phyloP scores from a whole-genome alignment of 2,329 filamentous ascomycete species.

The Alternaria alternata region DNA sequence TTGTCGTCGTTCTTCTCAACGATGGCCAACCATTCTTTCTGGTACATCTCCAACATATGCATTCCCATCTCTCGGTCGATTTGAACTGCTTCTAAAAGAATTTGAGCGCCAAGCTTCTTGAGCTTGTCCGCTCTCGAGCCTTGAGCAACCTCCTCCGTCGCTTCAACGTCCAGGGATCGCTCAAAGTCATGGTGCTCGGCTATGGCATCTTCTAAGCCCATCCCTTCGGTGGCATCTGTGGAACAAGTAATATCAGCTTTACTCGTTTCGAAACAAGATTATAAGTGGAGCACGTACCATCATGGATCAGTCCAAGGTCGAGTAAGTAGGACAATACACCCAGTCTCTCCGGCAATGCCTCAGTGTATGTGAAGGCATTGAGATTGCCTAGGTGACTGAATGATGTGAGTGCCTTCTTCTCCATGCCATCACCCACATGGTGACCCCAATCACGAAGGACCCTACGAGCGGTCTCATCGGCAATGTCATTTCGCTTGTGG shows the following conservation, averaged over 20 bases:
- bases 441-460: neutral
- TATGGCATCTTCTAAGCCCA: neutral
- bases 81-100: neutral
- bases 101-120: neutral
- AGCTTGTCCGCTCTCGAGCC: neutral
- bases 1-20: neutral
- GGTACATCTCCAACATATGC: neutral
- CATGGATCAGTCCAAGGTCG: neutral
- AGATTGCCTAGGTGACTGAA: neutral
- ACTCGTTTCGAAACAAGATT: too few species aligned
- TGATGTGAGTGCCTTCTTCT: neutral
- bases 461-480: neutral
- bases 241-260: too few species aligned
- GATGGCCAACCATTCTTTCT: neutral
- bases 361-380: neutral
- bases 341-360: conserved; percentile 2
- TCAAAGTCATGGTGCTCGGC: neutral
- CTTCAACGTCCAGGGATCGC: neutral
- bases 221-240: neutral
- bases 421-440: neutral
- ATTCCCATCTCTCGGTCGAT: neutral
- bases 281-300: neutral
- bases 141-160: neutral
- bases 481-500: neutral
- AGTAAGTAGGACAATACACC: neutral